phyloP scores from a whole-genome alignment of 164 flowering plant species.

The Tetracentron sinense region DNA sequence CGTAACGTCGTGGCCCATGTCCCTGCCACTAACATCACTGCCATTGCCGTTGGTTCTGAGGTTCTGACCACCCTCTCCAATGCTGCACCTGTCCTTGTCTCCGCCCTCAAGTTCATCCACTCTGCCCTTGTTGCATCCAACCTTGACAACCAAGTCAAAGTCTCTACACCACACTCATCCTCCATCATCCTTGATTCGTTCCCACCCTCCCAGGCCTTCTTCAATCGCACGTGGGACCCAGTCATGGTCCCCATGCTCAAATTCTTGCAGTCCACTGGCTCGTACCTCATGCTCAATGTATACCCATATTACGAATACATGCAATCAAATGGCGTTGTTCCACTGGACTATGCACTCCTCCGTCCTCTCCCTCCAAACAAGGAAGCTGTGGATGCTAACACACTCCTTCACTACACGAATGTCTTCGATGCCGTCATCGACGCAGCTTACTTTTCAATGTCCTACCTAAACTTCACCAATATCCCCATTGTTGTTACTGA shows the following conservation, averaged over 20 bases:
- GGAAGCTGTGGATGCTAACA: slow-evolving; percentile 85
- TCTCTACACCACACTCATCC: slow-evolving; percentile 75
- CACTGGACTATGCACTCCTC: slow-evolving; percentile 78
- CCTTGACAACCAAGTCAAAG: slow-evolving; percentile 64
- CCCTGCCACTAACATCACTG: slow-evolving; percentile 81
- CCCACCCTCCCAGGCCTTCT: slow-evolving; percentile 91
- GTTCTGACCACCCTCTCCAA: slow-evolving; percentile 70
- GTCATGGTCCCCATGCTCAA: slow-evolving; percentile 66
- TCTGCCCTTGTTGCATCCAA: slow-evolving; percentile 77
- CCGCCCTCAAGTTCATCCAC: slow-evolving; percentile 65
- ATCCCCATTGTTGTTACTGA: slow-evolving; percentile 66
- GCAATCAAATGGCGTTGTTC: slow-evolving; percentile 72
- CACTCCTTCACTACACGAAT: slow-evolving; percentile 79
- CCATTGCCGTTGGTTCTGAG: slow-evolving; percentile 84
- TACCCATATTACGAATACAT: slow-evolving; percentile 87
- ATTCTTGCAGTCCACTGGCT: slow-evolving; percentile 68
- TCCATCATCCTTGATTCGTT: slow-evolving; percentile 79
- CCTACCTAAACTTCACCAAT: slow-evolving; percentile 65
- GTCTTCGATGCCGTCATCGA: slow-evolving; percentile 86
- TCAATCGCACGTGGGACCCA: slow-evolving; percentile 70
- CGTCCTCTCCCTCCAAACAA: slow-evolving; percentile 76
- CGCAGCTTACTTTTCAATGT: slow-evolving; percentile 82
- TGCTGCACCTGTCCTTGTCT: slow-evolving; percentile 79
- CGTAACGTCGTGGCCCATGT: slow-evolving; percentile 64
- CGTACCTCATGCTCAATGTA: slow-evolving; percentile 75